Percentiles rank a stretch among this genome's conserved stretches.
Conservation (phyloP, 495 filamentous ascomycete species). For the Pyronema domesticum region DNA sequence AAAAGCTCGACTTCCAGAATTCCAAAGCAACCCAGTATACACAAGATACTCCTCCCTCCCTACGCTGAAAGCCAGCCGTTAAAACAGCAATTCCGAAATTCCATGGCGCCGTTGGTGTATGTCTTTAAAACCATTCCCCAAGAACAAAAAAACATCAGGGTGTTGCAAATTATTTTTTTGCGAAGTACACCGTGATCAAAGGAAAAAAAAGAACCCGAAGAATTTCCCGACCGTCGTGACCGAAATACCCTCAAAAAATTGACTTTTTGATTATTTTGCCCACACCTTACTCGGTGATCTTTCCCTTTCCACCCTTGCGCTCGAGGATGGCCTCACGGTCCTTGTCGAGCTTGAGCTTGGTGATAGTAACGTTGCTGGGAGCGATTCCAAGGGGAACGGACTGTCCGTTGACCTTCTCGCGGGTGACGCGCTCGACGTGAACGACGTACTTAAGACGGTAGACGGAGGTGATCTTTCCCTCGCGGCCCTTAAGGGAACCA, state of each 20-base stretch:
- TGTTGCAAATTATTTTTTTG: conserved; percentile 1
- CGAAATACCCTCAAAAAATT: conserved; percentile 23
- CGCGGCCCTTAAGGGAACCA: conserved; percentile 80
- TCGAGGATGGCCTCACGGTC: conserved; percentile 89
- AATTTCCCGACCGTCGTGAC: conserved; percentile 11
- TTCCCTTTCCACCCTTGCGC: conserved; percentile 44
- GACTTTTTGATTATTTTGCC: conserved; percentile 24
- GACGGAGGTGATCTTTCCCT: conserved; percentile 84
- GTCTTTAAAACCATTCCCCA: not conserved
- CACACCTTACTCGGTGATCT: conserved; percentile 24
- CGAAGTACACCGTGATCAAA: conserved; percentile 2
- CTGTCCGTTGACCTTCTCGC: conserved; percentile 90
- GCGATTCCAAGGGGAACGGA: conserved; percentile 73
- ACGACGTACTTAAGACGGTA: conserved; percentile 96
- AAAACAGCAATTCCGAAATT: no score
- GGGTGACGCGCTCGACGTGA: conserved; percentile 77
- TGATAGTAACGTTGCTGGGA: conserved; percentile 87
- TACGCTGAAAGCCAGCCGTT: no score
- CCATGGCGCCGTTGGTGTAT: not conserved
- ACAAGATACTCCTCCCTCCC: not conserved
- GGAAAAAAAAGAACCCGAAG: conserved; percentile 12
- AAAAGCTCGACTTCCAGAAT: not conserved
- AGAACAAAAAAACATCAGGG: not conserved
- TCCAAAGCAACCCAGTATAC: conserved; percentile 1
- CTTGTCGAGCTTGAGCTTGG: conserved; percentile 95